A percentile compares a stretch with the other conserved stretches of the same genome.
phyloP scores from a whole-genome alignment of 2,329 filamentous ascomycete species.

The Ophiostoma sp. region DNA sequence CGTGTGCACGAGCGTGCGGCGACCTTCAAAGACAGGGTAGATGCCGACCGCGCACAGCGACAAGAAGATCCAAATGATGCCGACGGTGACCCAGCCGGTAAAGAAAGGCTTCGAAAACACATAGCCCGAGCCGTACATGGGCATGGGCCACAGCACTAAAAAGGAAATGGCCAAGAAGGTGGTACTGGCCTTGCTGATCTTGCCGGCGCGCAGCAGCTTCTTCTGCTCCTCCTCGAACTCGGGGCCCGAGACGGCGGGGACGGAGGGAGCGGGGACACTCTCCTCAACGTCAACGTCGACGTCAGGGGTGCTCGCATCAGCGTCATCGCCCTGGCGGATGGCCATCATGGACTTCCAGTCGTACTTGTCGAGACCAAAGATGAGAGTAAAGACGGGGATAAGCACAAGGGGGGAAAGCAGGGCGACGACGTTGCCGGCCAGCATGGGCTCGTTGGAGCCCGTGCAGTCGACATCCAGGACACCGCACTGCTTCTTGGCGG shows the following conservation, averaged over 20 bases:
- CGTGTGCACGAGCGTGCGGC: slow-evolving; percentile 64
- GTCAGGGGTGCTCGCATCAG: slow-evolving; percentile 38
- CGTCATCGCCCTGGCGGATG: slow-evolving; percentile 76
- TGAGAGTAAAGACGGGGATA: slow-evolving; percentile 71
- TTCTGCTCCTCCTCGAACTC: slow-evolving; percentile 46
- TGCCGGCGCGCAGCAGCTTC: slow-evolving; percentile 38
- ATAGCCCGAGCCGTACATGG: slow-evolving; percentile 81
- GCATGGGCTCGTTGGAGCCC: slow-evolving; percentile 83
- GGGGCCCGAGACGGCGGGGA: slow-evolving; percentile 35
- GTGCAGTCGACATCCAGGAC: slow-evolving; percentile 70
- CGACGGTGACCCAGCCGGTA: slow-evolving; percentile 75
- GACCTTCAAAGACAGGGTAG: slow-evolving; percentile 79
- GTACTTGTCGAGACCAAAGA: slow-evolving; percentile 72
- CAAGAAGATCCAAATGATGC: slow-evolving; percentile 78
- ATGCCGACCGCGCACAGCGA: slow-evolving; percentile 72
- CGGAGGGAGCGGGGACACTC: slow-evolving; percentile 51
- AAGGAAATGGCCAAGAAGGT: slow-evolving; percentile 54
- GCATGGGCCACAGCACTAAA: slow-evolving; percentile 87
- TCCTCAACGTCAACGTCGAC: slow-evolving; percentile 71
- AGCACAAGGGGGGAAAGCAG: slow-evolving; percentile 75
- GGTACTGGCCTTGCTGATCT: slow-evolving; percentile 39
- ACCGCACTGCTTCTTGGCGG: slow-evolving; percentile 68
- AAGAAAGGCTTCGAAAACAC: slow-evolving; percentile 82
- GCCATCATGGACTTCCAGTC: slow-evolving; percentile 81
- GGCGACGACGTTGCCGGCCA: slow-evolving; percentile 82